A percentile compares a stretch with the other conserved stretches of the same genome.
Conservation (phyloP, 1,284 basidiomycete species). For the Fomitopsis schrenkii region DNA sequence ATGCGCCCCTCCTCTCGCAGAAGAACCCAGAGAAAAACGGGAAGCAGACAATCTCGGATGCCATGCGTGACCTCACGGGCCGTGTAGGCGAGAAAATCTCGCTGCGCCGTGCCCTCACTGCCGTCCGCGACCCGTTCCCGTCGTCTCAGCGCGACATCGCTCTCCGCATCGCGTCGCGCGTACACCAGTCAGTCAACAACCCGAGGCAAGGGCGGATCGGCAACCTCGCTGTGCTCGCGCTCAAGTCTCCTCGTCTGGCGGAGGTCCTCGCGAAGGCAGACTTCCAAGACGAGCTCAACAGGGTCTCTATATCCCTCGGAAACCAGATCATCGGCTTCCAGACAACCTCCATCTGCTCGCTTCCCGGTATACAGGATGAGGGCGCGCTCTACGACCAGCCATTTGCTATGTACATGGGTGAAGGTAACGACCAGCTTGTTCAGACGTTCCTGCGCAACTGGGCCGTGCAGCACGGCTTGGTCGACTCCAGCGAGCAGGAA, state of each 20-base stretch:
- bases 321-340: conserved; percentile 87
- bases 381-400: conserved; percentile 76
- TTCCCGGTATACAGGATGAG: conserved; percentile 42
- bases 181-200: conserved; percentile 56
- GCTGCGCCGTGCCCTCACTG: conserved; percentile 68
- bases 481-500: conserved; percentile 31
- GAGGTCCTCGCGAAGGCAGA: conserved; percentile 37
- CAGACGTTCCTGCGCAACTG: conserved; percentile 60
- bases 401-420: conserved; percentile 69
- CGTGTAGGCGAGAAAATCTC: conserved; percentile 90
- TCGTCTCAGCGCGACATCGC: conserved; percentile 37
- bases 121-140: conserved; percentile 58
- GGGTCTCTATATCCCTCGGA: conserved; percentile 74
- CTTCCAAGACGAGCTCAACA: conserved; percentile 52
- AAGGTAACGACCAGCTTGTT: conserved; percentile 52
- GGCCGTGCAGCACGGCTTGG: conserved; percentile 53
- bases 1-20: conserved; percentile 61
- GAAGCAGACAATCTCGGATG: conserved; percentile 57
- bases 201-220: conserved; percentile 65
- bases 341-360: conserved; percentile 52
- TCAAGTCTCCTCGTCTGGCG: conserved; percentile 44
- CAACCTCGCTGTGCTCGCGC: conserved; percentile 60
- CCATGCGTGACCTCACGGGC: conserved; percentile 78
- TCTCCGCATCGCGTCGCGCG: conserved; percentile 73
- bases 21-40: conserved; percentile 14